phyloP scores from a whole-genome alignment of 305 asterid species.

The Fraxinus nigra region DNA sequence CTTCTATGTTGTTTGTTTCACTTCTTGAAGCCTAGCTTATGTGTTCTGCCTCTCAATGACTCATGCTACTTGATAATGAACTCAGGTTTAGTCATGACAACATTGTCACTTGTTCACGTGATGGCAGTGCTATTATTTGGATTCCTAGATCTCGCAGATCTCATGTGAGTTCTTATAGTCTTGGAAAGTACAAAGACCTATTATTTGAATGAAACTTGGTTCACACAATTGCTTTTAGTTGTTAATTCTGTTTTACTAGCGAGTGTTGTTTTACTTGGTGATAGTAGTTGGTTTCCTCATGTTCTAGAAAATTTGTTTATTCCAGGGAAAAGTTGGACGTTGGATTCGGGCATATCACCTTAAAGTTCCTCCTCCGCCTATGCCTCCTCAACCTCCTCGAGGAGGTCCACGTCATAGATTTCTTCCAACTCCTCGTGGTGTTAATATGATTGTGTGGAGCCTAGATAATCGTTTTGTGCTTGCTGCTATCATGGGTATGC shows the following conservation, averaged over 20 bases:
- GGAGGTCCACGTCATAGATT: conserved; percentile 98
- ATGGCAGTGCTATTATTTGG: conserved; percentile 99
- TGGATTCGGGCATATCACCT: conserved; percentile 97
- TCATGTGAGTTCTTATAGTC: conserved; percentile 62
- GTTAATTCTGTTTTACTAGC: conserved; percentile 13
- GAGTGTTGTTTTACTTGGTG: conserved; percentile 3
- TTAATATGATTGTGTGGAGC: conserved; percentile 97
- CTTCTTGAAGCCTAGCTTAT: conserved; percentile 19
- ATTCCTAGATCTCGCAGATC: conserved; percentile 75
- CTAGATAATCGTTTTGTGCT: conserved; percentile 97
- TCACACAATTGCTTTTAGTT: conserved; percentile 18
- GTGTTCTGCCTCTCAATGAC: conserved; percentile 24
- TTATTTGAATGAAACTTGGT: conserved; percentile 17
- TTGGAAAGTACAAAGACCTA: conserved; percentile 19
- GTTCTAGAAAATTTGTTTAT: conserved; percentile 8
- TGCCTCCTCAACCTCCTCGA: conserved; percentile 90
- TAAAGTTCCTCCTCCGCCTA: conserved; percentile 99
- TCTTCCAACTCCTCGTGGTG: conserved; percentile 99
- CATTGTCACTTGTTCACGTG: conserved; percentile 97
- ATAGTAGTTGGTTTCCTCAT: neutral
- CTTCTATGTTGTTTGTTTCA: conserved; percentile 17
- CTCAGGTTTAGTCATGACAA: conserved; percentile 82
- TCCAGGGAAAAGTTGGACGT: conserved; percentile 84
- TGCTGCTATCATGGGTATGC: conserved; percentile 98
- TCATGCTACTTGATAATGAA: conserved; percentile 23